Evolutionary conservation across 352 stramenopile genomes (phyloP), one percentile per base, ranked within the genome.

Genomic region (Phytopythium montanum): DNA sequence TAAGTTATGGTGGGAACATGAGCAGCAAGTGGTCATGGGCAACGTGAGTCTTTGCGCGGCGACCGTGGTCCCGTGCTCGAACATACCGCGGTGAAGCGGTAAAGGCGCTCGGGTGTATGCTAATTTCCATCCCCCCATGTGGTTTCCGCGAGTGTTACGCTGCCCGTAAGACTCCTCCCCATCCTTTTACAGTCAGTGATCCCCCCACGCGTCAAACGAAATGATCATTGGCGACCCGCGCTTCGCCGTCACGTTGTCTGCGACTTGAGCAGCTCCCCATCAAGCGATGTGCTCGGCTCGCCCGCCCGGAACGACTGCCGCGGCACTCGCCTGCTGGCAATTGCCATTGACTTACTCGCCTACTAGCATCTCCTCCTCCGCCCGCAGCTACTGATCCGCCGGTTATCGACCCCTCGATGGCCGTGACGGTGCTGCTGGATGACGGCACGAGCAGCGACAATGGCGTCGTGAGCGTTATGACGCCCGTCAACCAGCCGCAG

Each of bases 401-500:
- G 21, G 7, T 21, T n/a, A 29, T n/a, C 5, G 42, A 51, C n/a
- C 12, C 44, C 23, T 5, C 5, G 23, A 56, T 56, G 51, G 31
- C 31, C 51, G 51, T 46, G 51, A 56, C 33, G 51, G 51, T 56
- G 51, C 51, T 46, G 33, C 51, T 56, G 51, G 51, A 56, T 21
- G 51, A 56, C 51, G 51, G 51, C 51, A 42, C 31, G n/a, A 21
- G 51, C 51, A 46, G 31, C 31, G 51, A 56, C 51, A 46, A 56
- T 34, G 51, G 51, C 33, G 12, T 56, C 51, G 51, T 56, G 51
- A 56, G 51, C 51, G 51, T 56, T 21, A 16, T 56, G 33, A 56
- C 51, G 33, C 51, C 51, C 51, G 51, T 56, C n/a, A 45, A 56
- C 51, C 49, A 19, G 49, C 26, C 18, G n/a, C n/a, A 45, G 33